These are phyloP conservation scores for Ceratocystiopsis brevicomis DNA, from an alignment of 2,329 filamentous ascomycete genomes.

Conservation along the genomic window DNA sequence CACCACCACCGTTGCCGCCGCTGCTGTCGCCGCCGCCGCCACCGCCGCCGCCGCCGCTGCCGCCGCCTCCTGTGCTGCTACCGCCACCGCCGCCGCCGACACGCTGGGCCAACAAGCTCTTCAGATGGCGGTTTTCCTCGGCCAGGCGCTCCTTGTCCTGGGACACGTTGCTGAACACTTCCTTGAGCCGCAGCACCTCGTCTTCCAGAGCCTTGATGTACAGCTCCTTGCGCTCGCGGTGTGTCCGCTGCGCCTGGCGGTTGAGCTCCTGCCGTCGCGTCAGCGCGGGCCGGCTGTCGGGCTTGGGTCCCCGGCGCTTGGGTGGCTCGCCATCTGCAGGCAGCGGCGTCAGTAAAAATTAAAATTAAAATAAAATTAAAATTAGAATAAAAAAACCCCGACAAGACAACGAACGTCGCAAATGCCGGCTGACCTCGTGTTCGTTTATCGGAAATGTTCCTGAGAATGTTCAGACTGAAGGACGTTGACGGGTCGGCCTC, in stretches of 20 bases:
- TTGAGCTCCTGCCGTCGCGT: constrained; percentile 88
- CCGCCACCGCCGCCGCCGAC: no score
- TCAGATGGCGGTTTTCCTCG: constrained; percentile 65
- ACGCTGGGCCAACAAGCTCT: constrained; percentile 32
- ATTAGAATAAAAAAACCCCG: no score
- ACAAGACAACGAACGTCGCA: no score
- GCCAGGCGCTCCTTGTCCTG: constrained; percentile 58
- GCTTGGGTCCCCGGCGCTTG: constrained; percentile 85
- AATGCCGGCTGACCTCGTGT: constrained; percentile 41
- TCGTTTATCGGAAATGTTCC: constrained; percentile 52
- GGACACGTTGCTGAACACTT: constrained; percentile 55
- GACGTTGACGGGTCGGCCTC: constrained; percentile 13
- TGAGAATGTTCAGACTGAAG: constrained; percentile 39
- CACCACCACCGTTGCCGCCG: no score
- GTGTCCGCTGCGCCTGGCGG: constrained; percentile 81
- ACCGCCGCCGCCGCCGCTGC: constrained; percentile 9
- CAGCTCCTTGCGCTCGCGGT: constrained; percentile 88
- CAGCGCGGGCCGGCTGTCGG: constrained; percentile 84
- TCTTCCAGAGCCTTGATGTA: constrained; percentile 91
- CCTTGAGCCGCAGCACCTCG: constrained; percentile 74
- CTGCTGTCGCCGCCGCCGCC: no score
- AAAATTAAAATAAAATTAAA: no score
- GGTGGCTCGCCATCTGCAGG: constrained; percentile 57
- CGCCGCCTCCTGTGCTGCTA: no score
- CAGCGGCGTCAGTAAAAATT: no score